Evolutionary conservation across 176 grass and related monocot genomes (phyloP), one percentile per base, ranked within the genome.

Genomic region (Olyra latifolia): DNA sequence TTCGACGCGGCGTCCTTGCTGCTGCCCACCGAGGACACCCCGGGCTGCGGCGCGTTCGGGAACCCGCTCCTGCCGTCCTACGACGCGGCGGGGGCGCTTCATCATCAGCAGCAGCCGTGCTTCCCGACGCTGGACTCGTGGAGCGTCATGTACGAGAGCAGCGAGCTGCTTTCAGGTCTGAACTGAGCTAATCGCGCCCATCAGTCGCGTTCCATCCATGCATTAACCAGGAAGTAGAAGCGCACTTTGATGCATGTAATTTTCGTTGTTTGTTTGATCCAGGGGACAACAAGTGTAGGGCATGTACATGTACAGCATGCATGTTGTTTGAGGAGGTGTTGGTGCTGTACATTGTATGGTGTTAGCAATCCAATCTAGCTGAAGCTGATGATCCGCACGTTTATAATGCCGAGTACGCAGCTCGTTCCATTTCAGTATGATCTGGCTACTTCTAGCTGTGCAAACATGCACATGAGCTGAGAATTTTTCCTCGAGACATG

Each of bases 71-170:
- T 27, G 56, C 10, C 63, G 0, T 15, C 1, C 0, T 41, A n/a
- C 82, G 71, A 0, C 5, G 77, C 59, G n/a, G 83, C 17, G 0
- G 52, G 38, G 17, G 40, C 8, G 39, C 77, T 87, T 7, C 60
- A 32, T 5, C 71, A 75, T 11, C 72, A 39, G 12, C 78, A 75
- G 66, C 71, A 43, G 83, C 82, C 82, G 43, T 80, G 72, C 54
- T 94, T 56, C 86, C 89, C 92, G 39, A 89, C 88, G 45, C 86
- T 89, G 1, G 89, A 94, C 70, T 94, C 92, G 16, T 91, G 88
- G 92, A 83, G 38, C 83, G 80, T 91, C 73, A 75, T 94, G 71
- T 86, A 78, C 82, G 45, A 88, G 41, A 76, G 35, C 28, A 39
- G 0, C 65, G 16, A 48, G 0, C 44, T 27, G 19, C 61, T 68